A percentile compares a stretch with the other conserved stretches of the same genome.
phyloP scores from a whole-genome alignment of 257 asterid species.

The Solanum pinnatisectum region DNA sequence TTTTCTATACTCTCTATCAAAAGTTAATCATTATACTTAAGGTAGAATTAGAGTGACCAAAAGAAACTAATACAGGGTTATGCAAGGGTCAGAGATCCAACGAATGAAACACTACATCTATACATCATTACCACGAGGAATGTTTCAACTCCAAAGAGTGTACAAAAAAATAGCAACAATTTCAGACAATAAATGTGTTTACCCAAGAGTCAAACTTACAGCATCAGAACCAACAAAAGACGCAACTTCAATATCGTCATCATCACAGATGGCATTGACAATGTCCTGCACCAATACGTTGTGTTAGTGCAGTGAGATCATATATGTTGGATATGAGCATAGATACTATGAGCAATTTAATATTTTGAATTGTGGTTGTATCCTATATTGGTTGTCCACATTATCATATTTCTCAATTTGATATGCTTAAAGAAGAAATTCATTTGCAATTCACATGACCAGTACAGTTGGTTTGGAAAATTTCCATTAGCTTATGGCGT shows the following conservation, averaged over 20 bases:
- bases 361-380: not conserved
- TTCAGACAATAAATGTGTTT: not conserved
- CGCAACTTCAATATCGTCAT: slow-evolving; percentile 75
- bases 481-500: not conserved
- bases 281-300: slow-evolving; percentile 39
- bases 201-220: slow-evolving; percentile 29
- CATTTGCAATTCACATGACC: not conserved
- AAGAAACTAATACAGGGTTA: not conserved
- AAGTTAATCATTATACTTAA: not conserved
- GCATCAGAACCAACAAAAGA: slow-evolving; percentile 93
- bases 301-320: not conserved
- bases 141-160: not conserved
- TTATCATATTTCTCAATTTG: not conserved
- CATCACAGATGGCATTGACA: slow-evolving; percentile 90
- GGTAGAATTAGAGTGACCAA: not conserved
- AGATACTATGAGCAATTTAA: not conserved
- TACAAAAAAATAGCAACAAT: not conserved
- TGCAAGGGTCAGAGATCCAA: not conserved
- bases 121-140: not conserved
- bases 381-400: not conserved
- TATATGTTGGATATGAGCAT: not conserved
- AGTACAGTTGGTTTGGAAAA: not conserved
- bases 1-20: not conserved
- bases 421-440: not conserved
- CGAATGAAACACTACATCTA: not conserved